Percentiles rank a stretch among this genome's conserved stretches.
phyloP scores from a whole-genome alignment of 2,329 filamentous ascomycete species.

The Cryphonectria parasitica region DNA sequence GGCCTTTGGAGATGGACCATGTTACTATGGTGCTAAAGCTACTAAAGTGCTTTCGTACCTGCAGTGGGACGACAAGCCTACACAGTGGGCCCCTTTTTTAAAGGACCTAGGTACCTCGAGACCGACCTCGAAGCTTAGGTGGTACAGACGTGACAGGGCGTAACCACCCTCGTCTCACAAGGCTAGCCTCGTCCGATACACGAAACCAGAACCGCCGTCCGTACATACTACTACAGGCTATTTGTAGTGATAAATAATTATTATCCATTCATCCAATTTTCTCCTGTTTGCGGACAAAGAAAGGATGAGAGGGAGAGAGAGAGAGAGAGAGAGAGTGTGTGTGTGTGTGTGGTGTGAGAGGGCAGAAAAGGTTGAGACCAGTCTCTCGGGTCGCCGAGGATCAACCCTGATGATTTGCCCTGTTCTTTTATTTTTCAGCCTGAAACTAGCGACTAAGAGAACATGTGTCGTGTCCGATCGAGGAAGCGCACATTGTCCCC shows the following conservation, averaged over 20 bases:
- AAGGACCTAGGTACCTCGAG: not conserved
- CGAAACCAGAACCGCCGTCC: constrained; percentile 6
- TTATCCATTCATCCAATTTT: not conserved
- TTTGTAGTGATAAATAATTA: not conserved
- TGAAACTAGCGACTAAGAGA: not conserved
- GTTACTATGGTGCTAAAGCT: not conserved
- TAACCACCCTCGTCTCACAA: constrained; percentile 8
- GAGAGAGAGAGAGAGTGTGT: too few relatives aligned
- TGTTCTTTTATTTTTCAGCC: not conserved
- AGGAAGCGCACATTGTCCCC: not conserved
- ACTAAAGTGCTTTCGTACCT: not conserved
- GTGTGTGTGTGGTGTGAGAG: too few relatives aligned
- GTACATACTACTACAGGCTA: not conserved
- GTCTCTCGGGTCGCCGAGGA: not conserved
- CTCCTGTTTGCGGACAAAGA: not conserved
- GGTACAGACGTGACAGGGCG: not conserved
- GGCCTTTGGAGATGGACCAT: not conserved
- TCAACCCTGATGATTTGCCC: not conserved
- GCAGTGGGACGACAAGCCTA: not conserved
- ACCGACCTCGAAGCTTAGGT: not conserved
- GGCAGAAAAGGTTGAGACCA: not conserved
- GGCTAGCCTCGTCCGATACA: constrained; percentile 11
- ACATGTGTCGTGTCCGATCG: constrained; percentile 3
- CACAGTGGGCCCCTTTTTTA: not conserved
- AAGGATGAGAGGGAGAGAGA: too few relatives aligned